phyloP scores from a whole-genome alignment of 257 asterid genomes.

The Solanum clarkiae region DNA sequence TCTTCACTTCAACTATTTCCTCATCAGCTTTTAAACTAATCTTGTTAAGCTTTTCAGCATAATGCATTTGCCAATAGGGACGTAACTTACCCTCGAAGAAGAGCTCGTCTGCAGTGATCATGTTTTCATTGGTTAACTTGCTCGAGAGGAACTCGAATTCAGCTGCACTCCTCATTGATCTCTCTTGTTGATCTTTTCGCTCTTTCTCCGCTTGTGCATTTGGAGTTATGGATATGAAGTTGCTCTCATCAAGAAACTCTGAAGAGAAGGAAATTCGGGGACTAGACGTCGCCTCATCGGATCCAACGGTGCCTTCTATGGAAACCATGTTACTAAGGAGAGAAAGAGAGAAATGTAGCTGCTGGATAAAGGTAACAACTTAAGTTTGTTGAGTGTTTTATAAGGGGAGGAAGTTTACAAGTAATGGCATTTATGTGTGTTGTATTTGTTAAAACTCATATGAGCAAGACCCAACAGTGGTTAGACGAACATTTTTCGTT shows the following conservation, averaged over 20 bases:
- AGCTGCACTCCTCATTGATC: slow-evolving; percentile 3
- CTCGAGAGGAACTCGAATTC: slow-evolving; percentile 73
- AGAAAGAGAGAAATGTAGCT: not conserved
- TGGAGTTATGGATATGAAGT: slow-evolving; percentile 71
- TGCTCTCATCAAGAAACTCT: slow-evolving; percentile 62
- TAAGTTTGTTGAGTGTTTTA: slow-evolving; percentile 17
- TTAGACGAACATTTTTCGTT: too few relatives aligned
- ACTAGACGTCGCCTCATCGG: slow-evolving; percentile 21
- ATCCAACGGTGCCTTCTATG: slow-evolving; percentile 9
- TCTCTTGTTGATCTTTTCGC: slow-evolving; percentile 1
- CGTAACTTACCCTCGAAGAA: slow-evolving; percentile 64
- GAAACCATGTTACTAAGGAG: slow-evolving; percentile 32
- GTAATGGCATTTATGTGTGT: not conserved
- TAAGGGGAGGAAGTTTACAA: slow-evolving; percentile 3
- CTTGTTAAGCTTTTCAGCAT: slow-evolving; percentile 38
- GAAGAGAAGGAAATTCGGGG: slow-evolving; percentile 76
- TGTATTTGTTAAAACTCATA: not conserved
- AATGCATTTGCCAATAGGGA: slow-evolving; percentile 52
- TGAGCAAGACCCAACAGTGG: not conserved
- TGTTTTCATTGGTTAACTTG: slow-evolving; percentile 11
- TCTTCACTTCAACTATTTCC: not conserved
- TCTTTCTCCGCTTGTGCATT: slow-evolving; percentile 16
- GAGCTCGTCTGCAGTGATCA: slow-evolving; percentile 71
- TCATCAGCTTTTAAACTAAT: slow-evolving; percentile 22
- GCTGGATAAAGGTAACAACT: not conserved